Evolutionary conservation across 495 filamentous ascomycete species (phyloP), one percentile per base, ranked within the genome.

Genomic region (Aspergillus egyptiacus): DNA sequence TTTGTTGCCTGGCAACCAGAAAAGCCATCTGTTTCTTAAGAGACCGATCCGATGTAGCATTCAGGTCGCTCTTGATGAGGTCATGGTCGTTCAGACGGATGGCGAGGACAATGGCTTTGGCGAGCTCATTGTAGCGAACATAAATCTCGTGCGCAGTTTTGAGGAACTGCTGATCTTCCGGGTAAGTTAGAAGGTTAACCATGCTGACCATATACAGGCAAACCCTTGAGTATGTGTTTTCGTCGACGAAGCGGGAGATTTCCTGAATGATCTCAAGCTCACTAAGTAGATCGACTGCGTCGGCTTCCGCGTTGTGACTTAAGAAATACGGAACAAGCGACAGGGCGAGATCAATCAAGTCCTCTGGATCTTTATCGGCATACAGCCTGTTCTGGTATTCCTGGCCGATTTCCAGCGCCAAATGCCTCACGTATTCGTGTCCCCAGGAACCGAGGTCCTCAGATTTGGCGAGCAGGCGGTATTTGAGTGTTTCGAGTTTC

Each of bases 121-220:
- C 84, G 56, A 90, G 80, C 63, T 95, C 87, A 53, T 91, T 85
- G 75, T 95, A 94, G 46, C 83, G 78, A 54, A 84, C 86, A 71
- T 99, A 99, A 64, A 97, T 94, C 45, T 78, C 75, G 67, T 96
- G 91, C 41, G 90, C 91, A 1, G 90, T 91, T 34, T 77, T 77
- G 50, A 99, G 85, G 69, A 97, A 97, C 63, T 84, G 81, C 62
- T 96, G 85, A 62, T 97, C 95, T 71, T 99, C 93, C 23, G 93
- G 93, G 61, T 91, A 96, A 7, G 94, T 96, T 62, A 99, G 81
- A 13, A 97, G 80, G 56, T 91, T 93, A 42, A 99, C 93, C 89
- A 97, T 97, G 74, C 87, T 95, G 57, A 96, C 89, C 84, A 99
- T 95, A 66, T 99, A 99, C 56, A 99, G 66, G 70, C 91, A 96